Conservation (phyloP, 345 rosid genomes). For the Lepidium sativum region DNA sequence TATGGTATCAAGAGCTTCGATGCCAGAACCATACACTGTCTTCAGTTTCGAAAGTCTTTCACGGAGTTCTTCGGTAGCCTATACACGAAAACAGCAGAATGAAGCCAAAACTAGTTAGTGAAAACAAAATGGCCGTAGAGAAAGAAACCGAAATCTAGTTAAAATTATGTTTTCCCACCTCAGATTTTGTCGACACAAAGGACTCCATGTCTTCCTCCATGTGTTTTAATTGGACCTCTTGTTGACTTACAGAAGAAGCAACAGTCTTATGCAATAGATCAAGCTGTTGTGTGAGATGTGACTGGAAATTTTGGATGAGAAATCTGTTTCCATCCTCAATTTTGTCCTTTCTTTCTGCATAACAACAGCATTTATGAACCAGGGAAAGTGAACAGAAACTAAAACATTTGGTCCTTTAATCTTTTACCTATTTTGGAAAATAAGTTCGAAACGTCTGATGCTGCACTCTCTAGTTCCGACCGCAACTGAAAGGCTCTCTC, state of each 20-base stretch:
- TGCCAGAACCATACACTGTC: slow-evolving; percentile 61
- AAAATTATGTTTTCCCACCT: slow-evolving; percentile 32
- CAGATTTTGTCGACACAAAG: slow-evolving; percentile 74
- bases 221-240: slow-evolving; percentile 77
- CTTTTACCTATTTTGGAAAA: slow-evolving; percentile 77
- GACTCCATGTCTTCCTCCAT: slow-evolving; percentile 98
- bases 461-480: slow-evolving; percentile 74
- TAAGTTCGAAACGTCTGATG: slow-evolving; percentile 79
- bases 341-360: slow-evolving; percentile 85
- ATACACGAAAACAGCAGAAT: slow-evolving; percentile 20
- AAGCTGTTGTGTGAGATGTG: slow-evolving; percentile 78
- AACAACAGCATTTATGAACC: slow-evolving; percentile 7
- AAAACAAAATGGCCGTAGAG: neutral
- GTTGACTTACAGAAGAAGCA: slow-evolving; percentile 77
- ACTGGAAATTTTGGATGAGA: slow-evolving; percentile 68
- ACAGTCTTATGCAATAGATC: slow-evolving; percentile 82
- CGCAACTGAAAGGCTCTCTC: slow-evolving; percentile 84
- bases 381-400: neutral
- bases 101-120: neutral
- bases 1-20: slow-evolving; percentile 69
- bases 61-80: slow-evolving; percentile 87
- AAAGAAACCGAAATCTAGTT: neutral
- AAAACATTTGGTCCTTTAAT: neutral
- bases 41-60: slow-evolving; percentile 62
- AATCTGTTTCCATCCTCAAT: slow-evolving; percentile 81